These are phyloP conservation scores for Chaetomium olivaceum DNA, from an alignment of 2,329 filamentous ascomycete genomes.

Conservation along the genomic window DNA sequence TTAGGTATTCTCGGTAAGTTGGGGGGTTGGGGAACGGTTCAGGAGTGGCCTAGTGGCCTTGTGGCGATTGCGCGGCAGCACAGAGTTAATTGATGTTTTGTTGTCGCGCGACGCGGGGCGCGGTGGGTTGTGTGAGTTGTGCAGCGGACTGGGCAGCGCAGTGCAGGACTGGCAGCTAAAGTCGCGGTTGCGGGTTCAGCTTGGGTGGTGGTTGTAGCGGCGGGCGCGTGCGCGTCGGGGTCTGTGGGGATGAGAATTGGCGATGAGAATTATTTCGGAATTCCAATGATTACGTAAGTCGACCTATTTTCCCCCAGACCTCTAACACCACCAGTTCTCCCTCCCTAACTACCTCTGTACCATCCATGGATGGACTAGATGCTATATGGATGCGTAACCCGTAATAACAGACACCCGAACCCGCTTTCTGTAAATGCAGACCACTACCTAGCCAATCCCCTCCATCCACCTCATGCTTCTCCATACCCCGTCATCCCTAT, in stretches of 20 bases:
- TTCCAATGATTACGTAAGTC: conserved; percentile 9
- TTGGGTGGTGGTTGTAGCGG: neutral
- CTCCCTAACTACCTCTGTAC: neutral
- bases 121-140: neutral
- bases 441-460: neutral
- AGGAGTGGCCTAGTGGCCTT: neutral
- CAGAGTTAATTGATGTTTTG: neutral
- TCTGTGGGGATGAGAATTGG: too few relatives aligned
- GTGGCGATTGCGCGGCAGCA: neutral
- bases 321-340: neutral
- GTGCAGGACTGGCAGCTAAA: neutral
- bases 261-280: neutral
- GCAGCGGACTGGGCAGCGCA: neutral
- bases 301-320: neutral
- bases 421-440: conserved; percentile 1
- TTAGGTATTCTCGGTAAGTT: neutral
- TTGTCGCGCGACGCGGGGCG: neutral
- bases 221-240: conserved; percentile 1
- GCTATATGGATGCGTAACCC: too few relatives aligned
- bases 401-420: neutral
- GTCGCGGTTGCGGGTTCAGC: neutral
- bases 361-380: neutral
- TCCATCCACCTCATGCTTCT: neutral
- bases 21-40: neutral
- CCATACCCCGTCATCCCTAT: neutral